Base-by-base conservation (phyloP, 2,329 filamentous ascomycete genomes). In the Penicillium italicum region DNA sequence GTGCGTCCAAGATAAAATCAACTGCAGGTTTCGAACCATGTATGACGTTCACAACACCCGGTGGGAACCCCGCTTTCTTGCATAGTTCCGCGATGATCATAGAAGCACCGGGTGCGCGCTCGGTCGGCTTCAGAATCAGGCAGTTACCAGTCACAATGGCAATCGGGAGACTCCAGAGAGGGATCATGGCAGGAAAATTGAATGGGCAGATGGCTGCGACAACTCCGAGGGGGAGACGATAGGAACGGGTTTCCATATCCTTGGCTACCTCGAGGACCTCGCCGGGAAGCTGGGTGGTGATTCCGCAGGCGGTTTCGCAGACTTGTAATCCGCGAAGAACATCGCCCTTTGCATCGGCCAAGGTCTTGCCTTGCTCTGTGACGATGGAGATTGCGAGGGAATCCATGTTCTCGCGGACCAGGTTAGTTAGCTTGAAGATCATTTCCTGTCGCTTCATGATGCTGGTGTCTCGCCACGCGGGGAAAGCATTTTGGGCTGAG, bases 1-100 rank as follows among this genome's bases (percentile, higher is more conserved):
- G 84, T 68, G 85, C 82, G 61, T 86, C 84, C 60, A 87, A 77
- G 66, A 87, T 83, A 72, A 85, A 86, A 71, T 86, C 82, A 41
- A 86, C 84, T 5, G 48, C 37, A 1, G 2, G 84, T 82, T 70
- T 80, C 80, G 72, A 84, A 10, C 48, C 48, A n/a, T 50, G 48
- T 6, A 44, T 34, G 14, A 50, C 48, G 3, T 50, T 50, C 2
- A 50, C 48, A 14, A 50, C 48, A 34, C 48, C 48, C 0, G 48
- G 48, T 1, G 48, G 48, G 8, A 50, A 83, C 40, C 82, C 82
- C 42, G 82, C 82, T 71, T 83, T 79, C 64, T 80, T 77, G 40
- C 78, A 79, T 18, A 85, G 76, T 68, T 84, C 82, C 16, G 80
- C 80, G 12, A 85, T 74, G 60, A 84, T 83, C 81, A 85, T 84